Evolutionary conservation across 305 asterid species (phyloP).

Genomic region (Rubia peregrina): DNA sequence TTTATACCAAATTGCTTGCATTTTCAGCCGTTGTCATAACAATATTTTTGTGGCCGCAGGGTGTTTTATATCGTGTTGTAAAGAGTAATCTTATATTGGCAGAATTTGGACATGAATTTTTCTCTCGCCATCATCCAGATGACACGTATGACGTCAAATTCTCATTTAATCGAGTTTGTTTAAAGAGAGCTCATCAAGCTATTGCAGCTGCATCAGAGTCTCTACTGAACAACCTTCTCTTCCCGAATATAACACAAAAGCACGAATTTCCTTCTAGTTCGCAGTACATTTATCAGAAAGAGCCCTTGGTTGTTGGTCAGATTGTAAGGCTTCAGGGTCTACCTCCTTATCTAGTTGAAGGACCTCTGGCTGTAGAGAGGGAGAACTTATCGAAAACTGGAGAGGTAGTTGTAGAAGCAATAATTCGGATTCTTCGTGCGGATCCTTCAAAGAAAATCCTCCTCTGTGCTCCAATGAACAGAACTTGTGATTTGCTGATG

Average conservation of each 20-base stretch:
- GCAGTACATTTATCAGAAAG: background rate
- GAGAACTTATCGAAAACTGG: background rate
- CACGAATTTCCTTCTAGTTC: background rate
- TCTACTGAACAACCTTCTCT: conserved; percentile 15
- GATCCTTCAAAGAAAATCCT: conserved; percentile 16
- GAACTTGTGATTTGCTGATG: conserved; percentile 17
- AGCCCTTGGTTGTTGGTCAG: conserved; percentile 3
- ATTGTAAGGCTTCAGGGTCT: conserved; percentile 17
- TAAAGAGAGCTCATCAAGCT: conserved; percentile 23
- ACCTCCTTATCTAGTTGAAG: conserved; percentile 23
- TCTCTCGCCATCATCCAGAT: conserved; percentile 2
- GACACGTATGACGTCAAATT: conserved; percentile 18
- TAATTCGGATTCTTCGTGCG: background rate
- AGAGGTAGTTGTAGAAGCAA: conserved; percentile 12
- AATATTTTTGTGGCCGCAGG: background rate
- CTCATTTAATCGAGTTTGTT: conserved; percentile 23
- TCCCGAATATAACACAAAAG: conserved; percentile 7
- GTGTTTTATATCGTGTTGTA: conserved; percentile 17
- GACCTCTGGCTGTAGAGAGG: background rate
- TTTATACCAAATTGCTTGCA: no score
- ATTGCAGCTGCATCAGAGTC: conserved; percentile 8
- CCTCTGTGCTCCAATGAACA: conserved; percentile 18
- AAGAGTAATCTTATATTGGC: conserved; percentile 21
- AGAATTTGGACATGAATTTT: conserved; percentile 15
- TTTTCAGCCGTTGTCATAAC: rapidly evolving